A percentile compares a stretch with the other conserved stretches of the same genome.
These are phyloP conservation scores for Coemansia sp. DNA, from an alignment of 192 early-diverging fungal genomes.

Conservation along the genomic window DNA sequence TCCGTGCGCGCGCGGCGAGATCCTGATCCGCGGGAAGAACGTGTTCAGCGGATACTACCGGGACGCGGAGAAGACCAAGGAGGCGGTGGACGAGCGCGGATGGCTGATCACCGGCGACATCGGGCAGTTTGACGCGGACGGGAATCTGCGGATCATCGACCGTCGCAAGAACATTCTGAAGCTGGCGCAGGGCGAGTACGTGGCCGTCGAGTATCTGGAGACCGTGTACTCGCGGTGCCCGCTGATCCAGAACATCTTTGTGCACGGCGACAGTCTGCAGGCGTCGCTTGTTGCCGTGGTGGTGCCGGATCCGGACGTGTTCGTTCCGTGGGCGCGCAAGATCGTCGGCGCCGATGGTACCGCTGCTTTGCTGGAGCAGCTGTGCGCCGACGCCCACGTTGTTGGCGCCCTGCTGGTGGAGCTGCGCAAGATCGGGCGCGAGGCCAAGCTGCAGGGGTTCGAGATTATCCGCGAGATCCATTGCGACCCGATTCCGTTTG, in stretches of 20 bases:
- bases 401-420: constrained; percentile 59
- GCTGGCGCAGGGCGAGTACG: constrained; percentile 88
- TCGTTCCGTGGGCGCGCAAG: constrained; percentile 66
- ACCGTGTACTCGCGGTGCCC: constrained; percentile 67
- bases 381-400: constrained; percentile 56
- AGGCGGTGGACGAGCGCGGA: constrained; percentile 70
- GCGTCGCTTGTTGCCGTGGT: constrained; percentile 80
- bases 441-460: constrained; percentile 51
- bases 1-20: constrained; percentile 86
- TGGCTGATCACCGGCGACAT: constrained; percentile 92
- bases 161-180: constrained; percentile 82
- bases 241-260: constrained; percentile 84
- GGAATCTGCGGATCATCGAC: constrained; percentile 80
- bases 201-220: constrained; percentile 92
- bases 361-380: constrained; percentile 50
- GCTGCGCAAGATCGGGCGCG: constrained; percentile 61
- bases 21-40: constrained; percentile 74
- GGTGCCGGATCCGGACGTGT: constrained; percentile 74
- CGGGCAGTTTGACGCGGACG: constrained; percentile 70
- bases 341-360: constrained; percentile 16
- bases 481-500: constrained; percentile 68
- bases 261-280: constrained; percentile 91
- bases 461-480: constrained; percentile 65
- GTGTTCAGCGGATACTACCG: constrained; percentile 83
- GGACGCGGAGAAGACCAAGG: constrained; percentile 74